Conservation (phyloP, 805 yeast species). For the Metschnikowia vanudenii region DNA sequence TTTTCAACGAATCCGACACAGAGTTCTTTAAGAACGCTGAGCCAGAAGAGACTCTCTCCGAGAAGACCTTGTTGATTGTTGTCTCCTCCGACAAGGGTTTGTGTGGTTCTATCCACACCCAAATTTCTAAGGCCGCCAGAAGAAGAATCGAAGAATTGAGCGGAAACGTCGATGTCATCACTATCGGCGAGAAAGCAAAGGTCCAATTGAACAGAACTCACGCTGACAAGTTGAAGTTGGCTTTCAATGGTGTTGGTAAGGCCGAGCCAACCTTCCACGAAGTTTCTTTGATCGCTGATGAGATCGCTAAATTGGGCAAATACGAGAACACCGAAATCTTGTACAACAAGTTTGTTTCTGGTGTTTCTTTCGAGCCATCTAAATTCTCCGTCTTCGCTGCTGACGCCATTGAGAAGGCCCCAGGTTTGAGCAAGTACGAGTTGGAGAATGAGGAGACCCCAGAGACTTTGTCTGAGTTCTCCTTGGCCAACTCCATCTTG, state of each 20-base stretch:
- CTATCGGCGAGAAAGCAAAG: constrained; percentile 94
- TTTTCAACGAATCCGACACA: constrained; percentile 73
- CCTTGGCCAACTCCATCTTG: constrained; percentile 85
- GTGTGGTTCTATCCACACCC: constrained; percentile 98
- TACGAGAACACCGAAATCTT: constrained; percentile 78
- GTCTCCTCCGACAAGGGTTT: constrained; percentile 91
- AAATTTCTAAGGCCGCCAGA: constrained; percentile 87
- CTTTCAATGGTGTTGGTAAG: constrained; percentile 92
- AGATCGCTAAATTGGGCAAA: constrained; percentile 64
- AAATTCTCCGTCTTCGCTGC: constrained; percentile 64
- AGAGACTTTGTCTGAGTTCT: constrained; percentile 76
- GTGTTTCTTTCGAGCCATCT: constrained; percentile 88
- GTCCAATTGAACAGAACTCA: constrained; percentile 84
- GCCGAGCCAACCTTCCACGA: constrained; percentile 93
- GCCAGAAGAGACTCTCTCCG: constrained; percentile 56
- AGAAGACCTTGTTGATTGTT: constrained; percentile 78
- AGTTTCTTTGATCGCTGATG: constrained; percentile 85
- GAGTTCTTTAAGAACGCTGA: constrained; percentile 82
- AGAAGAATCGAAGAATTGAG: constrained; percentile 57
- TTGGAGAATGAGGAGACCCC: constrained; percentile 66
- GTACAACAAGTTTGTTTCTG: constrained; percentile 84
- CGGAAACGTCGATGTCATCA: constrained; percentile 68
- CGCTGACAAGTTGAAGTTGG: constrained; percentile 62
- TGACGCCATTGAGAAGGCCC: constrained; percentile 74
- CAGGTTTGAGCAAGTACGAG: constrained; percentile 81